Evolutionary conservation across 169 alveolate genomes (phyloP).

Genomic region (Fabrea salina): DNA sequence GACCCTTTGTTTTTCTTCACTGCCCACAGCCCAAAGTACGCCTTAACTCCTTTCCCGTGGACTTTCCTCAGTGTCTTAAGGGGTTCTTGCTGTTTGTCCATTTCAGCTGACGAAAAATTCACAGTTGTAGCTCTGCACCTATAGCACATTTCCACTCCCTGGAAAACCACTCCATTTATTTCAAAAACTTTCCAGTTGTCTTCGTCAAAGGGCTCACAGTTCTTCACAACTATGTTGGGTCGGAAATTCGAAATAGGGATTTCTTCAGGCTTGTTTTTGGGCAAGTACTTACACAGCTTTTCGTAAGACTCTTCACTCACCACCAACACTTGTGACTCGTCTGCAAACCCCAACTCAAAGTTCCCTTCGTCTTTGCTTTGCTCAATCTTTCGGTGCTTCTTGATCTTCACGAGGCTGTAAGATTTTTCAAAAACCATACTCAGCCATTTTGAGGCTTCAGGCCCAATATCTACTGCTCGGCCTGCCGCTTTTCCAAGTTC

Average conservation of each 20-base stretch:
- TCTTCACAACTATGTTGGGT: constrained; percentile 6
- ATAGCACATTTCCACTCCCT: not conserved
- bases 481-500: not conserved
- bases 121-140: constrained; percentile 19
- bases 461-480: not conserved
- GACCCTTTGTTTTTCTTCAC: not conserved
- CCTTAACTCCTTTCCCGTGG: constrained; percentile 25
- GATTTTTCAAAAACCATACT: not conserved
- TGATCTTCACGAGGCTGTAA: not conserved
- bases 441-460: not conserved
- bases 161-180: not conserved
- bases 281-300: not conserved
- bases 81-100: constrained; percentile 14
- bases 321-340: constrained; percentile 8
- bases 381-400: not conserved
- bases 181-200: constrained; percentile 17
- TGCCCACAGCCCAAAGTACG: not conserved
- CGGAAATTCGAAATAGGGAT: not conserved
- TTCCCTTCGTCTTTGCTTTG: not conserved
- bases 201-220: not conserved
- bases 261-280: not conserved
- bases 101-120: not conserved
- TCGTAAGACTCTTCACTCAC: not conserved
- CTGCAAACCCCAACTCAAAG: not conserved
- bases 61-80: constrained; percentile 11